phyloP scores from a whole-genome alignment of 305 asterid species.

The Fraxinus dipetala region DNA sequence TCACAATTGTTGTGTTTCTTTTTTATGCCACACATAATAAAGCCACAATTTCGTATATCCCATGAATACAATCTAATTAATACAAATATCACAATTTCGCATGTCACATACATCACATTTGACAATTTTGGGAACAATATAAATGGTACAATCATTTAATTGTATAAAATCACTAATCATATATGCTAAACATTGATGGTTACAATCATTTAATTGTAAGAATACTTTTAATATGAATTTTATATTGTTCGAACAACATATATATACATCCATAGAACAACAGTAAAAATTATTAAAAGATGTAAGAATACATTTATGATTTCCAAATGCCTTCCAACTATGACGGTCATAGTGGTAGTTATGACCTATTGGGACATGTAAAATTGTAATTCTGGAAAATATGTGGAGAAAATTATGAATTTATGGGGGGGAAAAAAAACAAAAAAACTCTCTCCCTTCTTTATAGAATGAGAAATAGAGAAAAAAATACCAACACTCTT shows the following conservation, averaged over 20 bases:
- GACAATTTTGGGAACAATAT: neutral
- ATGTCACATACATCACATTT: neutral
- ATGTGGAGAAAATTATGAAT: no score
- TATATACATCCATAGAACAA: no score
- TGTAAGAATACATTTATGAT: neutral
- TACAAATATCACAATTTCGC: neutral
- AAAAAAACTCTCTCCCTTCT: no score
- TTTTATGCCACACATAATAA: neutral
- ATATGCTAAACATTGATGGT: neutral
- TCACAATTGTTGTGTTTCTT: neutral
- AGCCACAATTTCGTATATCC: neutral
- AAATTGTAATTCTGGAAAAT: no score
- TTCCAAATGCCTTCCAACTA: no score
- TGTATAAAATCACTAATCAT: neutral
- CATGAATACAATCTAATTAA: no score
- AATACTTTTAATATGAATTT: neutral
- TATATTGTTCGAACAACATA: no score
- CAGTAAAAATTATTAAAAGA: neutral
- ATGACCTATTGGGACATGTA: no score
- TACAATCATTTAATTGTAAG: neutral
- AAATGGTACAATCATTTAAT: neutral
- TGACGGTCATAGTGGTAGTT: no score
- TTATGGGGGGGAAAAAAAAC: no score
- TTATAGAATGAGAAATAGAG: no score
- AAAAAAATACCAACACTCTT: no score